Evolutionary conservation across 306 rosid species (phyloP).

Genomic region (Castanopsis chinensis): DNA sequence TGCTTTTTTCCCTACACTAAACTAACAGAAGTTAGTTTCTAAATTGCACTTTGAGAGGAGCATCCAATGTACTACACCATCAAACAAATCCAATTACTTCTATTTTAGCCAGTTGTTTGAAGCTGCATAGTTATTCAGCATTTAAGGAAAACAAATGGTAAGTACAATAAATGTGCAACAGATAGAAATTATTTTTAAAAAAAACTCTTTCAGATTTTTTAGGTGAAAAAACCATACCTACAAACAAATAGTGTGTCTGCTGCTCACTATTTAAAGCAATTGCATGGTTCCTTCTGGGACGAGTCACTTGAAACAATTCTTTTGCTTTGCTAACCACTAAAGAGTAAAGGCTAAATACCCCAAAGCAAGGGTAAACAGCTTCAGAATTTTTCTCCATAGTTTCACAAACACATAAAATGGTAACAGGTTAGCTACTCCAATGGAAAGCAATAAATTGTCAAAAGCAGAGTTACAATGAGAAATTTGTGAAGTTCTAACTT

Average conservation of each 20-base stretch:
- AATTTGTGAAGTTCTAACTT: not conserved
- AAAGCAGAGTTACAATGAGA: not conserved
- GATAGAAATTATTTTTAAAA: not conserved
- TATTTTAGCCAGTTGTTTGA: not conserved
- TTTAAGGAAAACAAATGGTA: not conserved
- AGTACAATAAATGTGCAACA: not conserved
- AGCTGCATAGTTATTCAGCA: not conserved
- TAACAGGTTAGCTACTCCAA: not conserved
- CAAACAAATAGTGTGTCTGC: not conserved
- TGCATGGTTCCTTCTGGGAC: not conserved
- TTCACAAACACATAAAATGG: too few species aligned
- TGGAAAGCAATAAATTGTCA: not conserved
- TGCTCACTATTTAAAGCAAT: not conserved
- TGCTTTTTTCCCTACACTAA: not conserved
- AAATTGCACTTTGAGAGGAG: not conserved
- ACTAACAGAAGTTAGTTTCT: not conserved
- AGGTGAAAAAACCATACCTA: conserved; percentile 18
- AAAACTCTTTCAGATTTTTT: not conserved
- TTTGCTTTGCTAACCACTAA: too few species aligned
- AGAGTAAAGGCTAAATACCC: not conserved
- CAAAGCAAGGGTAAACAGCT: not conserved
- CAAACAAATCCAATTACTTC: not conserved
- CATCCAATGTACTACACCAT: not conserved
- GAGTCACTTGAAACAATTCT: not conserved
- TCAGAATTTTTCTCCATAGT: not conserved